Evolutionary conservation across 768 basidiomycete genomes (phyloP), one percentile per base, ranked within the genome.

Genomic region (Coprinopsis sp.): DNA sequence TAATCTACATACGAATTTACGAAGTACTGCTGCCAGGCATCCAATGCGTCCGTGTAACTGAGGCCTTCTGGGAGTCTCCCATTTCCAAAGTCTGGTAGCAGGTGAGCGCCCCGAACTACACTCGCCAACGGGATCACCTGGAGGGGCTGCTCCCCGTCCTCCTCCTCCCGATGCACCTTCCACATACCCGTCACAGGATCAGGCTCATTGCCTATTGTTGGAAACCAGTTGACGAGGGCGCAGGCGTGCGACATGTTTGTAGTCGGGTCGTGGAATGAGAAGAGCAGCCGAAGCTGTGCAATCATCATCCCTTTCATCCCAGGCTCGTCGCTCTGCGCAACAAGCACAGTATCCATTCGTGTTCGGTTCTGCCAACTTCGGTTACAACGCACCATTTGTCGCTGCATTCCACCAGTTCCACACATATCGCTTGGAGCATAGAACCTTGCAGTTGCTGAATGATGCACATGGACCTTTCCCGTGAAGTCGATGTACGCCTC

Each of bases 101-200:
- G 24, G 22, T 40, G 39, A 12, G 39, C 39, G 2, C 39, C 39
- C 11, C 39, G 3, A 6, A 40, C 7, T 11, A 40, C 25, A 12
- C 16, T 40, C 22, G 24, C 39, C 19, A 40, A 29, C 12, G 39
- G 44, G 2, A 64, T 57, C 10, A 64, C 57, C 12, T 55, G 52
- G 6, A 59, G 33, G 11, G 54, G 52, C 13, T 21, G 51, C 3
- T 37, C 8, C 0, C 4, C 14, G 30, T 25, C 18, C 13, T 30
- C 33, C 11, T 43, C 43, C 21, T 66, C 60, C 1, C 51, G 52
- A 27, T 55, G 44, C 0, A 68, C 60, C 0, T 50, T 50, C 65
- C 64, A 65, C 64, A 68, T 63, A 2, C 66, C 62, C 2, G 64
- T 66, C 18, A 57, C 55, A 1, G 21, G 22, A 49, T 65, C 64